These are phyloP conservation scores for Cladorrhinum sp. DNA, from an alignment of 2,329 filamentous ascomycete species.

Conservation along the genomic window DNA sequence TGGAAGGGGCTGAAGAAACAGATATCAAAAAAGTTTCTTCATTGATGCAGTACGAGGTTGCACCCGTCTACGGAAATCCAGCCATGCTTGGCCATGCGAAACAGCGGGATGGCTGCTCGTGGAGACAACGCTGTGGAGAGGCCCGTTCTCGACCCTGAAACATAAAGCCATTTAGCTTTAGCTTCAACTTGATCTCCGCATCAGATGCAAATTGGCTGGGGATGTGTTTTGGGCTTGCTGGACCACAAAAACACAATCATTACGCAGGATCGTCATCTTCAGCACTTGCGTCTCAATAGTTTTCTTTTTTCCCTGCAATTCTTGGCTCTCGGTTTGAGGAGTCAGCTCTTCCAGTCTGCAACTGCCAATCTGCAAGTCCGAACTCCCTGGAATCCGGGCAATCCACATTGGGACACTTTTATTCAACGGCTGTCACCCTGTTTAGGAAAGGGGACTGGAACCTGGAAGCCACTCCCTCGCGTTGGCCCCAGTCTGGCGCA, in stretches of 20 bases:
- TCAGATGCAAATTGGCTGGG: background rate
- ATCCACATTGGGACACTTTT: background rate
- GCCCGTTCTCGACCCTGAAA: constrained; percentile 14
- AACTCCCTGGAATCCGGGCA: background rate
- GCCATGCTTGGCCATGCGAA: constrained; percentile 13
- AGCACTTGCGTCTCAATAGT: background rate
- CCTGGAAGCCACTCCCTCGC: background rate
- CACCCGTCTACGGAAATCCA: background rate
- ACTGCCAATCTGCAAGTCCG: background rate
- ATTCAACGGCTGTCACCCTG: constrained; percentile 20
- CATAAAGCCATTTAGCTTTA: constrained; percentile 9
- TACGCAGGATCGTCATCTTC: too few species aligned
- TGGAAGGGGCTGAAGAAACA: background rate
- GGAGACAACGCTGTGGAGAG: constrained; percentile 13
- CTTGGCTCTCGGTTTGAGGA: background rate
- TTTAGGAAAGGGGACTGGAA: background rate
- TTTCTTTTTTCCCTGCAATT: background rate
- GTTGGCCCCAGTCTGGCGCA: background rate
- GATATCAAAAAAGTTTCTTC: background rate
- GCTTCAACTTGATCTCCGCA: background rate
- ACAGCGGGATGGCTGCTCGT: constrained; percentile 15
- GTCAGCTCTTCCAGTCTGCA: background rate
- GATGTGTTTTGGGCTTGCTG: background rate
- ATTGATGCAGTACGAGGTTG: constrained; percentile 6
- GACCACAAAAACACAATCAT: too few species aligned